Percentiles rank a stretch among this genome's conserved stretches.
These are phyloP conservation scores for Calonectria fujianensis DNA, from an alignment of 2,329 filamentous ascomycete genomes.

Conservation along the genomic window DNA sequence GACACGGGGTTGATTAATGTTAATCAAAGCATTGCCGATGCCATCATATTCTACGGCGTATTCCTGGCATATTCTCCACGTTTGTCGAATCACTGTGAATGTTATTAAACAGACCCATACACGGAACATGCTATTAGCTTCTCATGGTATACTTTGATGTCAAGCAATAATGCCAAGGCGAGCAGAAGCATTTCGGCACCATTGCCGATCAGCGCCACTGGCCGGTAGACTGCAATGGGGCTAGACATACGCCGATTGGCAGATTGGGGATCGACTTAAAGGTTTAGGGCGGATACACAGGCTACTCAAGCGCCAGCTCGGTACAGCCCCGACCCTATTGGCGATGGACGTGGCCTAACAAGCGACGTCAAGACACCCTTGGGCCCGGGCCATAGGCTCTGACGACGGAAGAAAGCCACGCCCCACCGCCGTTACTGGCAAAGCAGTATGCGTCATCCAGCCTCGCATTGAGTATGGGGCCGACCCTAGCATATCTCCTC, in stretches of 20 bases:
- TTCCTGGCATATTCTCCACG: too few species aligned
- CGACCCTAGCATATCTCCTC: background rate
- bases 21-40: background rate
- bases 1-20: background rate
- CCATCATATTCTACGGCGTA: background rate
- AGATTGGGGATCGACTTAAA: background rate
- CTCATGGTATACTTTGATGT: too few species aligned
- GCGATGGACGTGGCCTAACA: background rate
- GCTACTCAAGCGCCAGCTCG: conserved; percentile 9
- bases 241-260: background rate
- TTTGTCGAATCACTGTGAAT: background rate
- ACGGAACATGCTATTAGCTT: background rate
- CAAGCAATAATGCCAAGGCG: background rate
- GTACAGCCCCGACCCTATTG: background rate
- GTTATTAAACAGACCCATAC: background rate
- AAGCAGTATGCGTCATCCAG: background rate
- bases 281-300: conserved; percentile 5
- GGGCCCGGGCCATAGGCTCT: background rate
- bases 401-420: background rate
- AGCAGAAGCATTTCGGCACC: background rate
- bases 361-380: background rate
- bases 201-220: background rate
- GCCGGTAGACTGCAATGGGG: background rate
- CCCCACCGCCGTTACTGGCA: background rate
- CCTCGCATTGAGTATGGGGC: background rate